Percentiles rank a stretch among this genome's conserved stretches.
Evolutionary conservation across 257 asterid genomes (phyloP).

Genomic region (Capsicum pubescens): DNA sequence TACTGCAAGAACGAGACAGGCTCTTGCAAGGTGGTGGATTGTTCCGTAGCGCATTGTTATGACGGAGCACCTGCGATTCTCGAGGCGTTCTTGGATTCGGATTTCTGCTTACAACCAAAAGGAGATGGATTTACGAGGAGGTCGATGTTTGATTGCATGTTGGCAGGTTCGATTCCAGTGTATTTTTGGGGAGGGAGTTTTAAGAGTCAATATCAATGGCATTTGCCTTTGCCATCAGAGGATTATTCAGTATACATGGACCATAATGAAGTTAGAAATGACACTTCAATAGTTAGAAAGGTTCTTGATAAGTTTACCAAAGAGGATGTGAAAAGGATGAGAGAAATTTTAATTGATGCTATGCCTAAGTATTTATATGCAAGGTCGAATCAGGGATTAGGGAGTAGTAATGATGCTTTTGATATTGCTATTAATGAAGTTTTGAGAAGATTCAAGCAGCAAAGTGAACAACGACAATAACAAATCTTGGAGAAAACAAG

Average conservation of each 20-base stretch:
- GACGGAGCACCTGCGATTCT: conserved; percentile 44
- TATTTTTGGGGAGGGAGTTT: conserved; percentile 48
- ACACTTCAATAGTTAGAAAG: conserved; percentile 29
- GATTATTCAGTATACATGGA: conserved; percentile 48
- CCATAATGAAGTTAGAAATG: conserved; percentile 38
- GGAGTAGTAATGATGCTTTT: conserved; percentile 40
- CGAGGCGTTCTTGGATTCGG: conserved; percentile 46
- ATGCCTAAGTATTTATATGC: conserved; percentile 46
- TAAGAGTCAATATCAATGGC: conserved; percentile 48
- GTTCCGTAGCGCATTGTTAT: conserved; percentile 36
- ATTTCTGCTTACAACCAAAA: conserved; percentile 54
- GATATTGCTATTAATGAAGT: conserved; percentile 41
- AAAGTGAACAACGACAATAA: background rate
- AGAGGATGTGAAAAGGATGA: conserved; percentile 48
- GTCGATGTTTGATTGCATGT: conserved; percentile 55
- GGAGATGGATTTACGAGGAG: conserved; percentile 51
- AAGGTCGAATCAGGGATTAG: conserved; percentile 34
- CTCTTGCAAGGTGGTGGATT: conserved; percentile 42
- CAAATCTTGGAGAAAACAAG: background rate
- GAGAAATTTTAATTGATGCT: conserved; percentile 41
- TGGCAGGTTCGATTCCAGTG: conserved; percentile 55
- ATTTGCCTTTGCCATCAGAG: conserved; percentile 36
- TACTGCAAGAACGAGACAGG: conserved; percentile 39
- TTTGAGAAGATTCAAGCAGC: conserved; percentile 37
- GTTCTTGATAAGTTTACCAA: conserved; percentile 37